Conservation (phyloP, 2,329 filamentous ascomycete species). For the Cytospora piceicola region DNA sequence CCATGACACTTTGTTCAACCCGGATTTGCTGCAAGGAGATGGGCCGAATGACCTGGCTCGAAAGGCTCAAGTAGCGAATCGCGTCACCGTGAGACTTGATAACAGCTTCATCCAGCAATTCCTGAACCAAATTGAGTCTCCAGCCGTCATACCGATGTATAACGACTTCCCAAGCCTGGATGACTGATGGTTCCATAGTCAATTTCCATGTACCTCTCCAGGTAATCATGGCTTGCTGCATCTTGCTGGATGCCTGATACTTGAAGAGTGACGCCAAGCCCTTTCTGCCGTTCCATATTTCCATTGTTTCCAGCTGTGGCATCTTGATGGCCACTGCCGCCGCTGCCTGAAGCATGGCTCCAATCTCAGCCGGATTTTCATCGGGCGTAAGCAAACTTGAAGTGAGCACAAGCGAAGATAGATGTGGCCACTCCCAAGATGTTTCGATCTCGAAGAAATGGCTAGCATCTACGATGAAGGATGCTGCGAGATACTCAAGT, state of each 20-base stretch:
- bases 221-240: constrained; percentile 34
- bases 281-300: constrained; percentile 42
- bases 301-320: constrained; percentile 41
- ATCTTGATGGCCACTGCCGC: constrained; percentile 37
- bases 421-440: constrained; percentile 38
- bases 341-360: constrained; percentile 34
- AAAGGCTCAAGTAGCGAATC: constrained; percentile 38
- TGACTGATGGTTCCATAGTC: constrained; percentile 31
- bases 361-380: constrained; percentile 32
- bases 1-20: constrained; percentile 35
- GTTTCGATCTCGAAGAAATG: constrained; percentile 37
- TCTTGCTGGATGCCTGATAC: constrained; percentile 33
- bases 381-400: constrained; percentile 37
- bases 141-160: constrained; percentile 32
- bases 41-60: constrained; percentile 38
- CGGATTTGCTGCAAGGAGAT: constrained; percentile 42
- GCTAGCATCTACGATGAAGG: constrained; percentile 39
- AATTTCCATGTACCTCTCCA: constrained; percentile 40
- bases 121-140: constrained; percentile 32
- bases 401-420: constrained; percentile 40
- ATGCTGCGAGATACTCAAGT: constrained; percentile 39
- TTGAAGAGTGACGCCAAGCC: constrained; percentile 40
- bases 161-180: constrained; percentile 38
- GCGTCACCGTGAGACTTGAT: constrained; percentile 41
- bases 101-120: constrained; percentile 34